Conservation (phyloP, 2,329 filamentous ascomycete species). For the Colletotrichum tanaceti region DNA sequence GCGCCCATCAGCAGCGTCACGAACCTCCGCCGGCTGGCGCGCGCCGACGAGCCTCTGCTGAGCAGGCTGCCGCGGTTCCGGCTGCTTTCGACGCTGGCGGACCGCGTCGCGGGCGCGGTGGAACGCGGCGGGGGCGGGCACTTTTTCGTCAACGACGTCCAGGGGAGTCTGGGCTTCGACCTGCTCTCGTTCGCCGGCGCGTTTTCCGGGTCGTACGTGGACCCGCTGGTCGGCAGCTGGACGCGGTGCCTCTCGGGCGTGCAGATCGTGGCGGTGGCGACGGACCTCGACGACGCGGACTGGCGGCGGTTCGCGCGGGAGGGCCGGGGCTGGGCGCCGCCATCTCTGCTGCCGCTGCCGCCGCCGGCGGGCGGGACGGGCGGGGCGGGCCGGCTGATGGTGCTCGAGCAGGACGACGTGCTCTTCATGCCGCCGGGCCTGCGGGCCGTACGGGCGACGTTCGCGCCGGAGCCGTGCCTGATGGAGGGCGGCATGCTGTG, state of each 20-base stretch:
- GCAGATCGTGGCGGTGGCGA: neutral
- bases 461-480: conserved; percentile 5
- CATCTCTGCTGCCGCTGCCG: no score
- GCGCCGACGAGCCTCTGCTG: conserved; percentile 9
- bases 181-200: conserved; percentile 9
- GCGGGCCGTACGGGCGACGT: neutral
- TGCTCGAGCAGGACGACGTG: conserved; percentile 12
- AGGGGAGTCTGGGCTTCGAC: conserved; percentile 3
- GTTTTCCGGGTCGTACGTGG: conserved; percentile 1
- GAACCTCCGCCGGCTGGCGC: conserved; percentile 12
- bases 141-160: conserved; percentile 1
- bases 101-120: conserved; percentile 3
- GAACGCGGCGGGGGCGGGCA: neutral
- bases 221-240: conserved; percentile 2
- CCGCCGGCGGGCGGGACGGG: no score
- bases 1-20: conserved; percentile 6
- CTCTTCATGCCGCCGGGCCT: conserved; percentile 10
- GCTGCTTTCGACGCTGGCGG: conserved; percentile 9
- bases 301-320: conserved; percentile 1
- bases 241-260: conserved; percentile 4
- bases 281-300: conserved; percentile 5
- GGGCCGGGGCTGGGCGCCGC: conserved; percentile 4
- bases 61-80: conserved; percentile 3
- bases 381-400: neutral
- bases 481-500: conserved; percentile 16